Evolutionary conservation across 768 basidiomycete genomes (phyloP).

Genomic region (Calocybe gangraenosa): DNA sequence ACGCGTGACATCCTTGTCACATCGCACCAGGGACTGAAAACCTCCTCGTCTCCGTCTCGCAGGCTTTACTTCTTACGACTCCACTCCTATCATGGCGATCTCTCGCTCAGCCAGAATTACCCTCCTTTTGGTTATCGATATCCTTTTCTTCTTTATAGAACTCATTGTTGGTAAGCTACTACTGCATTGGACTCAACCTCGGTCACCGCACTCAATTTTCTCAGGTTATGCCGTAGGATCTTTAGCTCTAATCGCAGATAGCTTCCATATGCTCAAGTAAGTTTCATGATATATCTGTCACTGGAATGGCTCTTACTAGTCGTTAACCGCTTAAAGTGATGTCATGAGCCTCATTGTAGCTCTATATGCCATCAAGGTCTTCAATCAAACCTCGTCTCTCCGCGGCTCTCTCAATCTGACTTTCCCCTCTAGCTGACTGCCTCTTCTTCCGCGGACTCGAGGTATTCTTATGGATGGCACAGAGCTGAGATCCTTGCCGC

Average conservation of each 20-base stretch:
- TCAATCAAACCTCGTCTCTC: conserved; percentile 7
- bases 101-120: conserved; percentile 74
- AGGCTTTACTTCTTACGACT: not conserved
- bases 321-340: conserved; percentile 56
- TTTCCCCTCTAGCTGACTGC: conserved; percentile 53
- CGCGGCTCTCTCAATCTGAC: conserved; percentile 8
- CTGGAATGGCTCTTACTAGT: conserved; percentile 1
- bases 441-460: conserved; percentile 53
- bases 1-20: conserved; percentile 5
- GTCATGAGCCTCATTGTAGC: conserved; percentile 94
- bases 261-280: conserved; percentile 98
- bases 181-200: conserved; percentile 1
- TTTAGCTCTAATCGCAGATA: conserved; percentile 92
- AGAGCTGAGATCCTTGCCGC: conserved; percentile 95
- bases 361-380: conserved; percentile 87
- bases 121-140: conserved; percentile 78
- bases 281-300: conserved; percentile 20
- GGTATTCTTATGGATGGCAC: conserved; percentile 99
- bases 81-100: conserved; percentile 26
- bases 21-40: not conserved
- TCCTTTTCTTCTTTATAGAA: conserved; percentile 84
- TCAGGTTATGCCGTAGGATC: conserved; percentile 94
- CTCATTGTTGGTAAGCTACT: conserved; percentile 64
- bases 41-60: not conserved
- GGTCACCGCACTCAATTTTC: conserved; percentile 13